Evolutionary conservation across 805 yeast species (phyloP).

Genomic region (Spathaspora passalidarum): DNA sequence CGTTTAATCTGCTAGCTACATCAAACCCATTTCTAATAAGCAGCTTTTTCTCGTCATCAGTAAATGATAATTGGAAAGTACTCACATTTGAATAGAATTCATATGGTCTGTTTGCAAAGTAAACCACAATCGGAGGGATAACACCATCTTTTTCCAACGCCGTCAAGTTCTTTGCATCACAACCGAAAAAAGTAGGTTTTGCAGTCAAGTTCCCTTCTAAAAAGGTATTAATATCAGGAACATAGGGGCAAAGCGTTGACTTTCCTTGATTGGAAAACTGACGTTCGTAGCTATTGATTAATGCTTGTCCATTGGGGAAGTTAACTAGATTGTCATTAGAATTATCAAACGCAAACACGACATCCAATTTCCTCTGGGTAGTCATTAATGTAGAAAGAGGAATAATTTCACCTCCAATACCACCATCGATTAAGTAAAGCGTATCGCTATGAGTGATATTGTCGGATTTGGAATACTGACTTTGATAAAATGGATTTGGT

Average conservation of each 20-base stretch:
- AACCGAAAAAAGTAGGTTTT: conserved; percentile 41
- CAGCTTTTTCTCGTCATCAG: conserved; percentile 33
- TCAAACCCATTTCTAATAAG: conserved; percentile 39
- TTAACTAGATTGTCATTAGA: conserved; percentile 22
- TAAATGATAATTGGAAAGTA: conserved; percentile 29
- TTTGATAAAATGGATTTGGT: conserved; percentile 37
- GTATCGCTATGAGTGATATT: conserved; percentile 16
- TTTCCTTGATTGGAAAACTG: conserved; percentile 33
- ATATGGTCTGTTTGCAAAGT: conserved; percentile 37
- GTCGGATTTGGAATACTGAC: conserved; percentile 26
- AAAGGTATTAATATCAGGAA: conserved; percentile 34
- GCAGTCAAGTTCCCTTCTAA: conserved; percentile 32
- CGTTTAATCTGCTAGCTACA: conserved; percentile 27
- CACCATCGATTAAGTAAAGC: conserved; percentile 38
- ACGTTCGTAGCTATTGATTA: conserved; percentile 30
- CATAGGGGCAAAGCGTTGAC: conserved; percentile 32
- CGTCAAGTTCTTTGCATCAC: conserved; percentile 35
- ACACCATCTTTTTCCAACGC: conserved; percentile 34
- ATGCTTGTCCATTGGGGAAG: conserved; percentile 36
- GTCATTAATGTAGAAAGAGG: conserved; percentile 33
- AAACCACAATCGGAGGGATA: conserved; percentile 36
- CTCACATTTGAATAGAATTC: conserved; percentile 32
- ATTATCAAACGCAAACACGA: conserved; percentile 37
- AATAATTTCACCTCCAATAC: conserved; percentile 34
- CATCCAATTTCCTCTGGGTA: conserved; percentile 33